Conservation (phyloP, 176 grass and related monocot species). For the Elaeis guineensis region DNA sequence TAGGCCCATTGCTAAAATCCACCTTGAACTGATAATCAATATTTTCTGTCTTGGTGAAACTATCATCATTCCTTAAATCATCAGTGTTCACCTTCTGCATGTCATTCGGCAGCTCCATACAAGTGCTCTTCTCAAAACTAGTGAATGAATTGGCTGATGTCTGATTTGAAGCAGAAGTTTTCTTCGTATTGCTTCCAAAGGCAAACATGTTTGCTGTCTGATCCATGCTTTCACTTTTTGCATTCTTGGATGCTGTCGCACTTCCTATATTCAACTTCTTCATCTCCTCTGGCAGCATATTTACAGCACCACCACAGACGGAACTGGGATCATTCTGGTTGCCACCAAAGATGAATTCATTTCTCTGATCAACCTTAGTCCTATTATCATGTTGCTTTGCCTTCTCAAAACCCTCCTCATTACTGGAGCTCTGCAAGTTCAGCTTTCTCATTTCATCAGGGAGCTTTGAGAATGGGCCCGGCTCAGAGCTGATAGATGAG, state of each 20-base stretch:
- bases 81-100: conserved; percentile 16
- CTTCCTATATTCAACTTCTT: conserved; percentile 45
- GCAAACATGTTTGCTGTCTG: conserved; percentile 23
- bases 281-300: conserved; percentile 41
- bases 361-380: neutral
- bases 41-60: conserved; percentile 17
- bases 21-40: neutral
- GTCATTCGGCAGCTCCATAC: conserved; percentile 15
- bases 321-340: conserved; percentile 19
- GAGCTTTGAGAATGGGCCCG: conserved; percentile 24
- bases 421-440: conserved; percentile 28
- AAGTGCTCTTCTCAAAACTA: conserved; percentile 18
- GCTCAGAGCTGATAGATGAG: conserved; percentile 28
- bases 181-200: conserved; percentile 41
- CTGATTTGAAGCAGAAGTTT: conserved; percentile 35
- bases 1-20: neutral
- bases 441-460: conserved; percentile 46
- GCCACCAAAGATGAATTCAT: conserved; percentile 14
- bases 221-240: conserved; percentile 25
- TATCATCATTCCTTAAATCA: conserved; percentile 12
- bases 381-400: conserved; percentile 9
- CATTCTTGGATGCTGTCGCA: conserved; percentile 23
- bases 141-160: conserved; percentile 15
- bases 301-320: conserved; percentile 9
- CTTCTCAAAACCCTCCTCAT: conserved; percentile 1